Evolutionary conservation across 108 stramenopile genomes (phyloP).

Genomic region (Nitzschia sp.): DNA sequence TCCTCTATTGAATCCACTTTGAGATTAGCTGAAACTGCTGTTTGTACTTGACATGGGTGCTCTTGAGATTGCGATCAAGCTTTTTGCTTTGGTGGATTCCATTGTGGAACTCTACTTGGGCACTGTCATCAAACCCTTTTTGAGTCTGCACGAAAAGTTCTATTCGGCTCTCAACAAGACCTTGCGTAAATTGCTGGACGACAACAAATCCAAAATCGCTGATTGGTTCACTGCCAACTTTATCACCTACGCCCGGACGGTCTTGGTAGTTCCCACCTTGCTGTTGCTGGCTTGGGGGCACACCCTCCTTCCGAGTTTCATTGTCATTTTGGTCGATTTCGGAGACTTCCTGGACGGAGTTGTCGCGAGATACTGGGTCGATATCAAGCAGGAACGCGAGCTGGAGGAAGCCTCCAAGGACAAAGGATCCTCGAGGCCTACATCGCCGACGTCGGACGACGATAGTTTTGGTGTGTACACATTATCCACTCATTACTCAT

Average conservation of each 20-base stretch:
- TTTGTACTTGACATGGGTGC: no score
- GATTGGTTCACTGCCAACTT: constrained; percentile 56
- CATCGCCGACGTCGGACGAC: constrained; percentile 34
- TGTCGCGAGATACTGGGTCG: constrained; percentile 53
- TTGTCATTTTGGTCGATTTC: constrained; percentile 59
- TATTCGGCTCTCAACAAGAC: constrained; percentile 32
- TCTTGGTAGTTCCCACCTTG: constrained; percentile 39
- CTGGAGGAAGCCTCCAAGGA: constrained; percentile 20
- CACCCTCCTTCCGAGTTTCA: constrained; percentile 28
- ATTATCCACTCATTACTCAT: neutral
- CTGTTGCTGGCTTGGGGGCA: constrained; percentile 38
- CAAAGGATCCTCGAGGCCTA: neutral
- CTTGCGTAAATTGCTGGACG: constrained; percentile 33
- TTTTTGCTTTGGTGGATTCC: constrained; percentile 29
- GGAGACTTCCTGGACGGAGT: constrained; percentile 63
- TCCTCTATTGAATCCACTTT: no score
- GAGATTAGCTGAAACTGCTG: no score
- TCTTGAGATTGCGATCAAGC: constrained; percentile 10
- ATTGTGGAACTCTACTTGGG: constrained; percentile 47
- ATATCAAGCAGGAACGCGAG: constrained; percentile 27
- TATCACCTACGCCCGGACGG: constrained; percentile 47
- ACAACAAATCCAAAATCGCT: constrained; percentile 32
- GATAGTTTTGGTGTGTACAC: constrained; percentile 40
- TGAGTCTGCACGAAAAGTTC: constrained; percentile 43
- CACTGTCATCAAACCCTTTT: constrained; percentile 39